Evolutionary conservation across 176 grass and related monocot genomes (phyloP), one percentile per base, ranked within the genome.

Genomic region (Sorghum bicolor): DNA sequence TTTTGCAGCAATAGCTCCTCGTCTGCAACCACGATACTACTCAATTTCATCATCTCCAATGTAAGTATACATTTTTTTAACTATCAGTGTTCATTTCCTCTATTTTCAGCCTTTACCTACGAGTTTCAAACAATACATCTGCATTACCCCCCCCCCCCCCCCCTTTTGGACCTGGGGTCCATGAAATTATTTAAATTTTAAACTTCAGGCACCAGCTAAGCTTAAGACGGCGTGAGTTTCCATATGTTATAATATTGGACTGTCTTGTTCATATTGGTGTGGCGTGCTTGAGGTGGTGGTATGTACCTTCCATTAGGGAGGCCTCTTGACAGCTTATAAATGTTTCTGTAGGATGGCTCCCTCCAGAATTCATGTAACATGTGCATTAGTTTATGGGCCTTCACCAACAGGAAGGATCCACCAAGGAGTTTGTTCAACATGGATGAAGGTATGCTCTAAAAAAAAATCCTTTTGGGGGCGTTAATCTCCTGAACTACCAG

Each of bases 41-140:
- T 97, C 94, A n/a, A 97, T 97, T 83, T 97, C 94, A 33, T 97
- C 94, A 63, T 97, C 94, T 69, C 91, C 91, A 71, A 97, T 85
- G 94, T 97, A 81, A 84, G 47, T 47, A 60, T 47, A 60, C 22
- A 17, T 58, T 10, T 24, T 70, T 63, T 72, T 62, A 69, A 14
- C 2, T 32, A n/a, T 70, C 31, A 40, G 19, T 62, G 57, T 24
- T 7, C 7, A 12, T 84, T 79, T 57, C 10, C 60, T 67, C 67
- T 7, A 84, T 67, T 29, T 75, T 3, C 28, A 36, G 14, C 15
- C 3, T 13, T 48, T 80, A 8, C 37, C 3, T 80, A 44, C 15
- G 84, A 19, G 45, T 47, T 80, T 80, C 26, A 74, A 11, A 14
- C 66, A 29, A 13, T 64, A 79, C 33, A 64, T 36, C 32, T 58